Percentiles rank a stretch among this genome's conserved stretches.
Evolutionary conservation across 805 yeast genomes (phyloP).

Genomic region (Candida maesae): DNA sequence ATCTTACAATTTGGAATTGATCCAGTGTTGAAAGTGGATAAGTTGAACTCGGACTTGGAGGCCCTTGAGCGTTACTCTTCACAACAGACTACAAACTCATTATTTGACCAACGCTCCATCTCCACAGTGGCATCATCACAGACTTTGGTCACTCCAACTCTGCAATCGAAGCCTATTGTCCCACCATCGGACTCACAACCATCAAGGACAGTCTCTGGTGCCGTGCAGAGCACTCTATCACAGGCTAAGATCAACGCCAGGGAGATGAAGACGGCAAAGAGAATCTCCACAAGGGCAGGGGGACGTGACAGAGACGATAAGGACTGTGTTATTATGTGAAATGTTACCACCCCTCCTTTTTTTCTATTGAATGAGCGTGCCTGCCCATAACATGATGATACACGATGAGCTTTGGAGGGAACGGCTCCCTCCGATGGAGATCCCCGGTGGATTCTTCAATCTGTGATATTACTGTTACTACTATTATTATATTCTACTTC

Average conservation of each 20-base stretch:
- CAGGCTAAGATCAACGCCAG: constrained; percentile 1
- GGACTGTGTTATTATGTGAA: constrained; percentile 20
- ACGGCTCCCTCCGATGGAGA: too few relatives aligned
- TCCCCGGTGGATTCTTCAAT: too few relatives aligned
- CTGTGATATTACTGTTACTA: too few relatives aligned
- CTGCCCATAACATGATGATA: too few relatives aligned
- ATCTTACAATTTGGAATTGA: constrained; percentile 49
- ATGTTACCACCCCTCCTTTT: too few relatives aligned
- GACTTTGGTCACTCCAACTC: not conserved
- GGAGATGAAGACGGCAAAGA: constrained; percentile 7
- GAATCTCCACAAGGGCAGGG: constrained; percentile 7
- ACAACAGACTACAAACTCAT: constrained; percentile 3
- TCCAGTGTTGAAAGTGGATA: constrained; percentile 35
- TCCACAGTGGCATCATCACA: constrained; percentile 8
- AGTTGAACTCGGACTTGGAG: constrained; percentile 10
- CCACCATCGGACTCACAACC: constrained; percentile 1
- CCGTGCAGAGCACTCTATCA: not conserved
- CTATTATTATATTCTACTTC: too few relatives aligned
- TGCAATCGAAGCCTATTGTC: not conserved
- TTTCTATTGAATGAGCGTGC: too few relatives aligned
- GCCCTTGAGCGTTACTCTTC: constrained; percentile 10
- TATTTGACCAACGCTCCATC: constrained; percentile 14
- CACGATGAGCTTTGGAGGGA: too few relatives aligned
- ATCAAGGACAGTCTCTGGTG: not conserved
- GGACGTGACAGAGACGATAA: constrained; percentile 11